Base-by-base conservation (phyloP, 106 monocot species). In the Narthecium ossifragum region DNA sequence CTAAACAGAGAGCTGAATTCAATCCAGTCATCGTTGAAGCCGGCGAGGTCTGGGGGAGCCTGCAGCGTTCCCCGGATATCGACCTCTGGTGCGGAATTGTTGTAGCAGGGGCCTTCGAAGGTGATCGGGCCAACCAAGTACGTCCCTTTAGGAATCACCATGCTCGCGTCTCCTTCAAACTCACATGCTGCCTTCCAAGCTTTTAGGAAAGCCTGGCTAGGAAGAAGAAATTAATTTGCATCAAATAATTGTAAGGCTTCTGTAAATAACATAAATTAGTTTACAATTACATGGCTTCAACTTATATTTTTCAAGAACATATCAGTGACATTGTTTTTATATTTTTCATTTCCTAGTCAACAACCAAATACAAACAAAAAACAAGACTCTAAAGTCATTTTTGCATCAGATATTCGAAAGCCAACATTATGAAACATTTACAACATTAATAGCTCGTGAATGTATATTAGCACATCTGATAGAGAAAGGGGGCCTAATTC, bases 41-140 rank as follows among this genome's bases (percentile, higher is more conserved):
- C 6, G 25, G 6, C 20, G 14, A 66, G 43, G 51, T 31, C 47
- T 14, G 57, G 20, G 22, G 36, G 49, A 28, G 72, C 78, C 49
- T 25, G 37, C 24, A 72, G 20, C 7, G 38, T 59, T 5, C 72
- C 72, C 12, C 59, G 24, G 11, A 78, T 49, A 29, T 51, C 31
- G 27, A 72, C 39, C n/a, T 7, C 46, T 0, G 63, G 21, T 5
- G 51, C 8, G 7, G n/a, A 14, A 0, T 51, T 20, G 26, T 33
- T 47, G 51, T 14, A 29, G 57, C 78, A 78, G 2, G 71, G 78
- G 5, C 78, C 78, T 1, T 5, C 15, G 51, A 78, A 68, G 11
- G 6, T 28, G 14, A 72, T 22, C 2, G 72, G 72, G 29, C 67
- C 62, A 15, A 78, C 17, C 9, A 68, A 33, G 78, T 58, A 78